Evolutionary conservation across 805 yeast genomes (phyloP).

Genomic region (Lipomyces oligophaga): DNA sequence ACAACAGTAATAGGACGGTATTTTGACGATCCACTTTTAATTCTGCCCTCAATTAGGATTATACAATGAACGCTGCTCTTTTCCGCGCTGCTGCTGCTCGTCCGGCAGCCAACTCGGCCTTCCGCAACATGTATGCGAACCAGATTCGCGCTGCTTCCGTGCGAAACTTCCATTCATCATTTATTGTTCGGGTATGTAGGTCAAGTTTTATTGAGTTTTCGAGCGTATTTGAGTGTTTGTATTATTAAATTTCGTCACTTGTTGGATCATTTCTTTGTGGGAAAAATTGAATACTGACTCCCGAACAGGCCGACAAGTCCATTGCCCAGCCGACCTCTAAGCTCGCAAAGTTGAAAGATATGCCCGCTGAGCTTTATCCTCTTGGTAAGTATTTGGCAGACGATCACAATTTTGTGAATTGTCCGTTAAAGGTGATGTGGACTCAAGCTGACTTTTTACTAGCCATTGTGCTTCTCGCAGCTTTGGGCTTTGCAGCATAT

Average conservation of each 20-base stretch:
- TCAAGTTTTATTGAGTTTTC: neutral
- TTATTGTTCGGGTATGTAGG: constrained; percentile 14
- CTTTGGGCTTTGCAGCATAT: constrained; percentile 18
- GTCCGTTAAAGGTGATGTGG: neutral
- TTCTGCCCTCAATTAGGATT: too few species aligned
- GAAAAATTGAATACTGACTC: too few species aligned
- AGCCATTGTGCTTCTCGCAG: constrained; percentile 7
- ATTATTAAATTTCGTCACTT: neutral
- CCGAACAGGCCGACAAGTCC: constrained; percentile 22
- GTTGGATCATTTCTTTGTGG: neutral
- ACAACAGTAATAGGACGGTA: too few species aligned
- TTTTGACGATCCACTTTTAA: too few species aligned
- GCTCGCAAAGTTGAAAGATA: constrained; percentile 22
- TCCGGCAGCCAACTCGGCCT: constrained; percentile 13
- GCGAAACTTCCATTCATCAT: constrained; percentile 8
- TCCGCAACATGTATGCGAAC: constrained; percentile 11
- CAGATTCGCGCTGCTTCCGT: constrained; percentile 15
- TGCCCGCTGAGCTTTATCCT: constrained; percentile 36
- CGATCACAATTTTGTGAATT: neutral
- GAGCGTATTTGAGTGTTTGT: neutral
- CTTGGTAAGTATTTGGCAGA: constrained; percentile 15
- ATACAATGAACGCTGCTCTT: too few species aligned
- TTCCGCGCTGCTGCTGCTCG: constrained; percentile 14
- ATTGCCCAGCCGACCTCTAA: constrained; percentile 19
- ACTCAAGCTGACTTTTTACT: neutral